These are phyloP conservation scores for Mollisiaceae sp. DNA, from an alignment of 2,329 filamentous ascomycete species.

Conservation along the genomic window DNA sequence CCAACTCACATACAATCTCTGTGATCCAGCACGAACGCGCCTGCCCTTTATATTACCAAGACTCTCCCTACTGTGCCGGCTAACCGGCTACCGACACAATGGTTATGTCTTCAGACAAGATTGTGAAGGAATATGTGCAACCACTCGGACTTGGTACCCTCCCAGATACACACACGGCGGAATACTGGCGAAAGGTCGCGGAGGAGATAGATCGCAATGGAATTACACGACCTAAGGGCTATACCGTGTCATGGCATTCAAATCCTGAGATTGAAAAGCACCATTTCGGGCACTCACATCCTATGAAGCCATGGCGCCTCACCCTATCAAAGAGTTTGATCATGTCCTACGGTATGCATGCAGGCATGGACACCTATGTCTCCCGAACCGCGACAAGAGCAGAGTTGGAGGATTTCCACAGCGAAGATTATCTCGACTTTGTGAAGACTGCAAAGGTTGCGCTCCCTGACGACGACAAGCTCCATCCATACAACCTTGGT, in stretches of 20 bases:
- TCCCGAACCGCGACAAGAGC: slow-evolving; percentile 84
- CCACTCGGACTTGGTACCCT: slow-evolving; percentile 34
- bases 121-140: slow-evolving; percentile 42
- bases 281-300: slow-evolving; percentile 95
- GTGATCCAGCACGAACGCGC: too few species aligned
- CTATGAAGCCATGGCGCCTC: slow-evolving; percentile 98
- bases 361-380: slow-evolving; percentile 94
- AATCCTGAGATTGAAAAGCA: slow-evolving; percentile 95
- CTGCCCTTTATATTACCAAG: background rate
- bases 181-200: slow-evolving; percentile 35
- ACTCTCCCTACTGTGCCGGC: background rate
- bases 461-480: slow-evolving; percentile 68
- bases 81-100: slow-evolving; percentile 26
- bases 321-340: slow-evolving; percentile 95
- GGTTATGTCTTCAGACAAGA: slow-evolving; percentile 35
- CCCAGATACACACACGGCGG: slow-evolving; percentile 39
- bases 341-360: slow-evolving; percentile 92
- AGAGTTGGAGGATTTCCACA: slow-evolving; percentile 87
- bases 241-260: slow-evolving; percentile 93
- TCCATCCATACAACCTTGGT: slow-evolving; percentile 76
- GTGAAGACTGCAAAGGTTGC: slow-evolving; percentile 73
- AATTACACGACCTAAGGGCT: slow-evolving; percentile 81
- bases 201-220: slow-evolving; percentile 58
- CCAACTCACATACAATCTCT: too few species aligned
- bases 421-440: slow-evolving; percentile 88